Percentiles rank a stretch among this genome's conserved stretches.
phyloP scores from a whole-genome alignment of 176 grass and related monocot species.

The Phragmites australis region DNA sequence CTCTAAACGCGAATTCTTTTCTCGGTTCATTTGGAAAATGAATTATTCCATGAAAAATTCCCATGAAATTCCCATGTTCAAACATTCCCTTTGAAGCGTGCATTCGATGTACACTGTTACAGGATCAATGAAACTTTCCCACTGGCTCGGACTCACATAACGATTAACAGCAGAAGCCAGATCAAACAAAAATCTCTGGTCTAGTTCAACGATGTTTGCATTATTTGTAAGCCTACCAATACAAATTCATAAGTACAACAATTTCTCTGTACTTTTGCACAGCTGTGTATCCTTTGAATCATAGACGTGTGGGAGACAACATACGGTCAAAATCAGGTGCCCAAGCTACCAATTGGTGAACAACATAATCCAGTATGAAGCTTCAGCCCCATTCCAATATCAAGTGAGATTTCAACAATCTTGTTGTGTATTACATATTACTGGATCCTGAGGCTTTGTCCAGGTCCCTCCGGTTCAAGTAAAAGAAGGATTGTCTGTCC shows the following conservation, averaged over 20 bases:
- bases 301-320: not conserved
- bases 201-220: not conserved
- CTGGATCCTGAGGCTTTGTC: constrained; percentile 40
- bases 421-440: constrained; percentile 30
- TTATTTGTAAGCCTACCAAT: not conserved
- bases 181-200: not conserved
- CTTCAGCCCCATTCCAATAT: not conserved
- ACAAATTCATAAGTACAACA: constrained; percentile 1
- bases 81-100: no score
- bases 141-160: not conserved
- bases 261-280: constrained; percentile 13
- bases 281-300: not conserved
- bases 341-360: not conserved
- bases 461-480: constrained; percentile 67
- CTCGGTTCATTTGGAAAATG: no score
- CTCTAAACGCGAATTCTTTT: no score
- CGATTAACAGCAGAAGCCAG: not conserved
- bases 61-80: no score
- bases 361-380: constrained; percentile 13
- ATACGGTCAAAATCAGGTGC: constrained; percentile 2
- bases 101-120: no score
- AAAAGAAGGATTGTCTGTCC: constrained; percentile 53
- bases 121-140: no score
- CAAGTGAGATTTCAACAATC: not conserved
- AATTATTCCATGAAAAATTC: no score